Conservation (phyloP, 2,329 filamentous ascomycete species). For the Monosporascus sp. region DNA sequence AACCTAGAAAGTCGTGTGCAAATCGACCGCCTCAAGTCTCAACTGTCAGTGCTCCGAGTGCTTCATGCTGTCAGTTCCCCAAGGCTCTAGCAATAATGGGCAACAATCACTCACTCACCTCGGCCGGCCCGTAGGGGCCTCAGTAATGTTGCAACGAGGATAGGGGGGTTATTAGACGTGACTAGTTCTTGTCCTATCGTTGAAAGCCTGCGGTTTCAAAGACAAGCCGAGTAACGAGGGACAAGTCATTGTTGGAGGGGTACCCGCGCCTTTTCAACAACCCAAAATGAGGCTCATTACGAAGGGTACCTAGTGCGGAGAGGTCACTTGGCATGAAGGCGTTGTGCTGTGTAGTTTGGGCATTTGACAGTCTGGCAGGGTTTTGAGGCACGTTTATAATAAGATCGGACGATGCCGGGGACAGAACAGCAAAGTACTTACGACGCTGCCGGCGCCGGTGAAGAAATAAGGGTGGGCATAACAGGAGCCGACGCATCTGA, state of each 20-base stretch:
- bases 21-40: too few relatives aligned
- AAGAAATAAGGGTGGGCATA: background rate
- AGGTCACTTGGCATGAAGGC: background rate
- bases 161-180: background rate
- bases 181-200: background rate
- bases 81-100: background rate
- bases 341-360: background rate
- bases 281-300: background rate
- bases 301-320: background rate
- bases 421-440: background rate
- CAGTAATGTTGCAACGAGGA: background rate
- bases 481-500: background rate
- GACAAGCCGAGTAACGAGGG: background rate
- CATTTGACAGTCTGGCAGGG: background rate
- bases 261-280: too few relatives aligned
- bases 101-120: background rate
- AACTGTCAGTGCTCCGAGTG: background rate
- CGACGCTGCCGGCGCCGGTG: too few relatives aligned
- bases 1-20: too few relatives aligned
- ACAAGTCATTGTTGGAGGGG: background rate
- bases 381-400: background rate
- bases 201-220: too few relatives aligned
- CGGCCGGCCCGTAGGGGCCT: background rate
- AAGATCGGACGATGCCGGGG: background rate
- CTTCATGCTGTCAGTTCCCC: background rate